Evolutionary conservation across 2,329 filamentous ascomycete genomes (phyloP).

Genomic region (Erysiphe pulchra): DNA sequence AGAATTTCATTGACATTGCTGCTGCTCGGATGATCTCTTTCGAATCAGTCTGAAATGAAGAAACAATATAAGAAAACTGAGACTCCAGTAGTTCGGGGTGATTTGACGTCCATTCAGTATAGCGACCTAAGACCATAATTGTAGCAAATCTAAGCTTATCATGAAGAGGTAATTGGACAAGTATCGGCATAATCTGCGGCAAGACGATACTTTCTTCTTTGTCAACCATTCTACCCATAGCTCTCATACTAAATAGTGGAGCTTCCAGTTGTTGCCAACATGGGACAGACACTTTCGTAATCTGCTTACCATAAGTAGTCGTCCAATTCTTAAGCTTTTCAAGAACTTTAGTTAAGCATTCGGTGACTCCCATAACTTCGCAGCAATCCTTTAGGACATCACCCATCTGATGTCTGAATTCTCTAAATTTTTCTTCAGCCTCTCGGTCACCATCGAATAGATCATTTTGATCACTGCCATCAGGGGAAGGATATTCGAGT

Average conservation of each 20-base stretch:
- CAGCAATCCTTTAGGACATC: constrained; percentile 94
- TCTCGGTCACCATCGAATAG: constrained; percentile 90
- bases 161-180: constrained; percentile 83
- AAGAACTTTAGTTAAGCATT: constrained; percentile 76
- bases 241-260: constrained; percentile 80
- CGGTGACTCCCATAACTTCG: constrained; percentile 79
- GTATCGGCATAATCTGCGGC: constrained; percentile 72
- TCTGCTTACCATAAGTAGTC: constrained; percentile 51
- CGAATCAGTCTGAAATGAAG: constrained; percentile 68
- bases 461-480: constrained; percentile 38
- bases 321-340: constrained; percentile 74
- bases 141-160: constrained; percentile 97
- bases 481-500: constrained; percentile 60
- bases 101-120: constrained; percentile 91
- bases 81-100: constrained; percentile 80
- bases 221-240: constrained; percentile 90
- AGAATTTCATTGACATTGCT: constrained; percentile 85
- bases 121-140: constrained; percentile 88
- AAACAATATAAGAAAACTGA: constrained; percentile 88
- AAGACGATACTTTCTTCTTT: constrained; percentile 69
- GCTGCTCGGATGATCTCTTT: constrained; percentile 80
- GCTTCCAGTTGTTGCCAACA: constrained; percentile 95
- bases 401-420: constrained; percentile 91
- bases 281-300: constrained; percentile 49
- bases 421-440: constrained; percentile 86